Evolutionary conservation across 768 basidiomycete species (phyloP).

Genomic region (Inosperma sp.): DNA sequence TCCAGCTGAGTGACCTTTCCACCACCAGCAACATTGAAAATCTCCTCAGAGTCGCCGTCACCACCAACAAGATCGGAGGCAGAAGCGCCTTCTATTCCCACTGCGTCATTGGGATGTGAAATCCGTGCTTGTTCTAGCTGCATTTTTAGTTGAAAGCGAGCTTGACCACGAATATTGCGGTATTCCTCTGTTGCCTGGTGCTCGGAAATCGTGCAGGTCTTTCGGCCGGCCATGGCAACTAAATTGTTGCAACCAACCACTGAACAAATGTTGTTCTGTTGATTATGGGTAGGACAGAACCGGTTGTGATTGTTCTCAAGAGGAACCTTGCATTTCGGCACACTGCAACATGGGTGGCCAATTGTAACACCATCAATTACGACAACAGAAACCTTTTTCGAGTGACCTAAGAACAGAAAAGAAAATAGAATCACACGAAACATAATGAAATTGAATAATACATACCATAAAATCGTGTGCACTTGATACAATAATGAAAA

Average conservation of each 20-base stretch:
- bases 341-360: slow-evolving; percentile 10
- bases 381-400: slow-evolving; percentile 4
- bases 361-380: slow-evolving; percentile 16
- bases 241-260: not conserved
- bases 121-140: not conserved
- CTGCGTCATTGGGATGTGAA: not conserved
- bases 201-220: not conserved
- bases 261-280: not conserved
- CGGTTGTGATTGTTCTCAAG: not conserved
- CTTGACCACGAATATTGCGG: not conserved
- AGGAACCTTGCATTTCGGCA: slow-evolving; percentile 6
- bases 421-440: not conserved
- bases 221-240: not conserved
- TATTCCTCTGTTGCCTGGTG: not conserved
- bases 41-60: not conserved
- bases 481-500: slow-evolving; percentile 15
- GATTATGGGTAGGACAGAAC: not conserved
- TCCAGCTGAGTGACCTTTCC: not conserved
- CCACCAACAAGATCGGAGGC: no score
- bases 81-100: no score
- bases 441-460: not conserved
- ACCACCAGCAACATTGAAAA: not conserved
- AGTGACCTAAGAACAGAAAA: not conserved
- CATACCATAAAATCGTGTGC: slow-evolving; percentile 8
- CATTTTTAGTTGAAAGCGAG: not conserved